A percentile compares a stretch with the other conserved stretches of the same genome.
Conservation (phyloP, 2,329 filamentous ascomycete species). For the Colletotrichum sp. region DNA sequence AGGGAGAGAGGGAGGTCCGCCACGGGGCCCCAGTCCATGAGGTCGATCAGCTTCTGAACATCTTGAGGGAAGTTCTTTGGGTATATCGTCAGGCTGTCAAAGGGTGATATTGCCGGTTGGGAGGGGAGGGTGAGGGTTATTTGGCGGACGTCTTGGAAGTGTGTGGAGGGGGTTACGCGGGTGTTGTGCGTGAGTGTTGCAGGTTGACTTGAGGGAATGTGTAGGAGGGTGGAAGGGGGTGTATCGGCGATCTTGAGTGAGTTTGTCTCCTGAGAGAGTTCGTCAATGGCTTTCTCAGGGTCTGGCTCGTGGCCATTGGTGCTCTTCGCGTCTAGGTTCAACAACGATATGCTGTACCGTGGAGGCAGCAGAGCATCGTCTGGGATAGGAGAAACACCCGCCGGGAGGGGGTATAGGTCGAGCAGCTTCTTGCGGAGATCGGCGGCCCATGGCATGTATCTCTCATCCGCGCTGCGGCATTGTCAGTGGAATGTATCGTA, state of each 20-base stretch:
- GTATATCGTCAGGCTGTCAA: conserved; percentile 81
- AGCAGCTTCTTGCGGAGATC: conserved; percentile 71
- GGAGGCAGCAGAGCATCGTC: conserved; percentile 77
- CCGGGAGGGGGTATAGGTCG: conserved; percentile 70
- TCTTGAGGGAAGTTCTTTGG: conserved; percentile 87
- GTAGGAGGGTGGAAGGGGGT: conserved; percentile 42
- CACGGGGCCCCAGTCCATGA: conserved; percentile 78
- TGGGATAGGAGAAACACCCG: conserved; percentile 72
- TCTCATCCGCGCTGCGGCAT: conserved; percentile 73
- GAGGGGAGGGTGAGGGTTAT: conserved; percentile 29
- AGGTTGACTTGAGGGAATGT: conserved; percentile 60
- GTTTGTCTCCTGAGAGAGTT: background rate
- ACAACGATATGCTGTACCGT: conserved; percentile 67
- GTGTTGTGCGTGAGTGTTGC: conserved; percentile 70
- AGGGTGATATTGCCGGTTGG: conserved; percentile 60
- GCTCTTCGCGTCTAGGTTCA: conserved; percentile 19
- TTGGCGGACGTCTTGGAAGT: conserved; percentile 97
- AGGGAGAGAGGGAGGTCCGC: conserved; percentile 70
- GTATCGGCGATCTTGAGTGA: background rate
- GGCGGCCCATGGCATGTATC: conserved; percentile 79
- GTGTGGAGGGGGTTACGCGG: conserved; percentile 74
- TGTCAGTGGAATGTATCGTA: background rate
- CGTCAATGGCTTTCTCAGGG: background rate
- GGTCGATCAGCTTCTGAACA: conserved; percentile 76
- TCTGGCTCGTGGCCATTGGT: background rate